Evolutionary conservation across 371 early-diverging fungal species (phyloP).

Genomic region (Mucor indicus): DNA sequence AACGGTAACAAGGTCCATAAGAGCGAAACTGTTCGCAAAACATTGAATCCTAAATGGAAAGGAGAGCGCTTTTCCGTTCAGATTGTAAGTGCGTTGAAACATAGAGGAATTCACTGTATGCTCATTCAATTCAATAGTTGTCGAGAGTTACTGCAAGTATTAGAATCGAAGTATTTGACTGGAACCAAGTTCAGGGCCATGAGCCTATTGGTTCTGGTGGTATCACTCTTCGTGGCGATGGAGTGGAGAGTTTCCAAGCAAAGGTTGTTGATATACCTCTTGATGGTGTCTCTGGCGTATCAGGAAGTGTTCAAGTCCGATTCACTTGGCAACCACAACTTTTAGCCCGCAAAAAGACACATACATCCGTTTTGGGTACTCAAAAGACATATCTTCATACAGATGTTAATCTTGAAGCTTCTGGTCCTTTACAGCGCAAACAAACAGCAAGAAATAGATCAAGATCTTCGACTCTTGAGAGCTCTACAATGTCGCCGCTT

Average conservation of each 20-base stretch:
- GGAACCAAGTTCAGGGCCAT: conserved; percentile 72
- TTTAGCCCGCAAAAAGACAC: conserved; percentile 35
- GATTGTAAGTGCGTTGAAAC: conserved; percentile 64
- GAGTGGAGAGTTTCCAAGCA: conserved; percentile 37
- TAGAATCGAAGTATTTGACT: conserved; percentile 79
- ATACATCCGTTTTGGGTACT: conserved; percentile 35
- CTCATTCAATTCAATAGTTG: too few relatives aligned
- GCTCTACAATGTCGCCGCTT: too few relatives aligned
- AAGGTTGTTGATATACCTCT: conserved; percentile 37
- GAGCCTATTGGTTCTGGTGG: conserved; percentile 44
- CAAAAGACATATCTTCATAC: conserved; percentile 14
- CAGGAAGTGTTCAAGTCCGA: conserved; percentile 37
- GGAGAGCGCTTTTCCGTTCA: conserved; percentile 70
- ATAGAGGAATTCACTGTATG: too few relatives aligned
- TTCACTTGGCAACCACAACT: conserved; percentile 49
- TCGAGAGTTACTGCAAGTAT: conserved; percentile 61
- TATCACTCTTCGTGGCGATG: conserved; percentile 38
- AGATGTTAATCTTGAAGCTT: conserved; percentile 18
- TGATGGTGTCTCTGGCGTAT: conserved; percentile 42
- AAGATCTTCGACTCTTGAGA: too few relatives aligned
- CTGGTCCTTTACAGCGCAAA: conserved; percentile 15
- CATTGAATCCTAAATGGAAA: conserved; percentile 75
- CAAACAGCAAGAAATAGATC: neutral
- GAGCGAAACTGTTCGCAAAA: conserved; percentile 76
- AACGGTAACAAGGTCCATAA: conserved; percentile 79